These are phyloP conservation scores for Starmerella floris DNA, from an alignment of 805 yeast genomes.

Conservation along the genomic window DNA sequence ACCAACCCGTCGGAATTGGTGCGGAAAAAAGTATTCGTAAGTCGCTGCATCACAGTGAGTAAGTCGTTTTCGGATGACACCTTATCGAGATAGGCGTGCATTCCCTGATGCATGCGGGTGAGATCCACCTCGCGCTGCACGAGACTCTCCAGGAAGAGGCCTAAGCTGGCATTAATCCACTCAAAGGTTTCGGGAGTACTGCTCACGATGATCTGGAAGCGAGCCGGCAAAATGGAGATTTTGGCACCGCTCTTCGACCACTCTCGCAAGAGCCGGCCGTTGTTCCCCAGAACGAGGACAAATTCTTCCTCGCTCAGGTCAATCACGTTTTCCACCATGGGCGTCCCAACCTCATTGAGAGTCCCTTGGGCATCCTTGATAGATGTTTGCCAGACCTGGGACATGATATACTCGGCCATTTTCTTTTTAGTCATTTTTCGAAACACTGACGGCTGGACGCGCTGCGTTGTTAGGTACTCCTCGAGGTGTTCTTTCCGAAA, in stretches of 20 bases:
- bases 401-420: constrained; percentile 26
- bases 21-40: constrained; percentile 23
- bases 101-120: neutral
- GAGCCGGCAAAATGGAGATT: constrained; percentile 29
- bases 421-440: constrained; percentile 13
- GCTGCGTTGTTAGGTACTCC: constrained; percentile 7
- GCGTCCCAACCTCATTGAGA: constrained; percentile 4
- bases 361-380: constrained; percentile 10
- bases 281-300: constrained; percentile 31
- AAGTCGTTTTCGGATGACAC: neutral
- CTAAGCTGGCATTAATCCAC: constrained; percentile 31
- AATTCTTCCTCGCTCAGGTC: constrained; percentile 31
- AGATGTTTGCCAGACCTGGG: constrained; percentile 29
- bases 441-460: neutral
- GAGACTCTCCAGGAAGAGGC: constrained; percentile 23
- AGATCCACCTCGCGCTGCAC: constrained; percentile 29
- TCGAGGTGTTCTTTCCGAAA: constrained; percentile 23
- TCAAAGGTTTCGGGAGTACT: constrained; percentile 33
- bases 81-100: neutral
- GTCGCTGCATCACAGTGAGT: constrained; percentile 22
- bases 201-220: constrained; percentile 28
- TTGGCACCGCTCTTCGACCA: constrained; percentile 34
- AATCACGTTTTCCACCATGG: constrained; percentile 27
- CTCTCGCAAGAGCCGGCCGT: constrained; percentile 32
- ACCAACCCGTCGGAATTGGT: constrained; percentile 9